Evolutionary conservation across 2,329 filamentous ascomycete species (phyloP), one percentile per base, ranked within the genome.

Genomic region (Phoma sp.): DNA sequence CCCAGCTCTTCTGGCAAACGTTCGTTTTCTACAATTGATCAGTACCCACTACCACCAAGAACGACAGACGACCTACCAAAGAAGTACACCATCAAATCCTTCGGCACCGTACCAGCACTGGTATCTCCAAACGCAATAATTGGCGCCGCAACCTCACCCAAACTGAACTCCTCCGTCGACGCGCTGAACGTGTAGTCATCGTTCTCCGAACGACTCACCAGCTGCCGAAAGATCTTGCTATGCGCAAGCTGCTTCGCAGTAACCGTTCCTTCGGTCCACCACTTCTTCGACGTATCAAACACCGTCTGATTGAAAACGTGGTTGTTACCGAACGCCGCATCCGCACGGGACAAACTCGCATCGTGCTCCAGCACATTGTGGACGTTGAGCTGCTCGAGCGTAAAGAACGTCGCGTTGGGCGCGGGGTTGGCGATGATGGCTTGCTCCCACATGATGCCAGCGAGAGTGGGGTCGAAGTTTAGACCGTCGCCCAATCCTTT

Each of bases 281-380:
- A 84, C 4, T 61, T 53, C 35, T 61, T 72, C 0, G 77, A 78
- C 51, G 77, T 68, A 46, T 80, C 76, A 65, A 84, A 85, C 58
- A 84, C 66, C 2, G 75, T 78, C 47, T 79, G 71, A 68, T 85
- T 83, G 74, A 85, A 85, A 51, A 78, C 51, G 60, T 81, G 76
- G 60, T 81, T 80, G 67, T 81, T 79, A 21, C 82, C 83, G 48
- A 82, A 76, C 73, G 71, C 80, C 8, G 76, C 79, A 53, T 85
- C 82, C 1, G 73, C 63, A 24, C 82, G 81, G 36, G 78, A 81
- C 22, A 81, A 50, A 55, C 79, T 81, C 7, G 76, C 80, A 47
- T 83, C 81, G 48, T 82, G 81, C 51, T 83, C 80, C 6, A 83
- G 67, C 15, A 83, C 63, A 49, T 81, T 79, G 68, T 82, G 81